phyloP scores from a whole-genome alignment of 805 yeast genomes.

The Metschnikowia baotianmanensis region DNA sequence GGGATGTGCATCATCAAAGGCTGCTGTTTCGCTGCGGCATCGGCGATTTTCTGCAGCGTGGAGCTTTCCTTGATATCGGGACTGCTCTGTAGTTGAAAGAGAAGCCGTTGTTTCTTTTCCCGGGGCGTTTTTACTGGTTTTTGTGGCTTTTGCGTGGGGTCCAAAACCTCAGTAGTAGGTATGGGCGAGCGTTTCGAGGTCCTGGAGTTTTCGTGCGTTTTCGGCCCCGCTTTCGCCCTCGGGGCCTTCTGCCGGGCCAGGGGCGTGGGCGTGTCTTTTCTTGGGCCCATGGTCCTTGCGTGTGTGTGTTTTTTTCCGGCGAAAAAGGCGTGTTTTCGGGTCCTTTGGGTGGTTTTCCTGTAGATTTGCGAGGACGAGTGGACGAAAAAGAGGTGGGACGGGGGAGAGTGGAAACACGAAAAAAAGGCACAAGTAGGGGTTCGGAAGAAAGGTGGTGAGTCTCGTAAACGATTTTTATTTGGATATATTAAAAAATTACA shows the following conservation, averaged over 20 bases:
- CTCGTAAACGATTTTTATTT: no score
- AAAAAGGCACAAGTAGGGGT: no score
- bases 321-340: background rate
- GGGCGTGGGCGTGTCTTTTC: slow-evolving; percentile 3
- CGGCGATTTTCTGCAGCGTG: background rate
- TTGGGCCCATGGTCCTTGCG: slow-evolving; percentile 11
- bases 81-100: slow-evolving; percentile 11
- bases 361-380: background rate
- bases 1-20: slow-evolving; percentile 4
- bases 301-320: background rate
- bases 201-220: background rate
- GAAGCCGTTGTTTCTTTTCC: slow-evolving; percentile 5
- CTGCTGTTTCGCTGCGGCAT: background rate
- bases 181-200: background rate
- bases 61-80: slow-evolving; percentile 8
- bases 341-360: background rate
- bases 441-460: no score
- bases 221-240: background rate
- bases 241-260: slow-evolving; percentile 6
- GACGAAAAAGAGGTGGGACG: background rate
- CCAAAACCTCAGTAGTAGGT: background rate
- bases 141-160: background rate
- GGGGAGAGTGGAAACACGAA: no score
- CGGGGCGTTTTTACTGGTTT: slow-evolving; percentile 2
- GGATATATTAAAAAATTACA: no score